Base-by-base conservation (phyloP, 805 yeast genomes). In the Schwanniomyces polymorphus region DNA sequence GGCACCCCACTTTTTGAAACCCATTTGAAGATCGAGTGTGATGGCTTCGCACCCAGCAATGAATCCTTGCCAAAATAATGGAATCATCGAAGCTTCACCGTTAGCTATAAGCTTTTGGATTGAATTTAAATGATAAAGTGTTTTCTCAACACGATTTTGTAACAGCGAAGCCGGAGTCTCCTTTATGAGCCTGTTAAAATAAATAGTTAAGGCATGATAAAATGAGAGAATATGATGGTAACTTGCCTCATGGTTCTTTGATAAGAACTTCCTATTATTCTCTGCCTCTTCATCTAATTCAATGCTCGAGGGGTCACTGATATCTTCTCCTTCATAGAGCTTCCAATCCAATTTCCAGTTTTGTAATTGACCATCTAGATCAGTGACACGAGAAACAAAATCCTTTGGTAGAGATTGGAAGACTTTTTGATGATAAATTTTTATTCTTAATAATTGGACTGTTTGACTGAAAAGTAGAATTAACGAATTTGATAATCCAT, bases 1-100 rank as follows among this genome's bases (percentile, higher is more conserved):
- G n/a, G 80, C 82, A 9, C 84, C 84, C 95, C 96, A 89, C 48
- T 75, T 72, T 58, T 81, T 84, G 66, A 81, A 88, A 37, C 89
- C 84, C 49, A 75, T 67, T 53, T 87, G 92, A 31, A 84, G 64
- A 29, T 72, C 73, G 0, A 64, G 55, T 5, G 84, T 80, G 49
- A 80, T 77, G 9, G 91, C 85, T 51, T 87, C 90, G 57, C 94
- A 85, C 0, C 95, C 96, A 1, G 92, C 91, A 38, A 90, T 85
- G 55, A 90, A 90, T 0, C 94, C 95, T 59, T 87, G 92, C 94
- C 96, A 90, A 56, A 88, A 82, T 28, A 88, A 68, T 4, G 97
- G 96, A 29, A 85, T 80, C 43, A 82, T 81, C 17, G 85, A 78
- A 1, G 85, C 82, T 44, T 72, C 69, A 23, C 80, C 82, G 17